phyloP scores from a whole-genome alignment of 805 yeast genomes.

The Dipodascus geniculatus region DNA sequence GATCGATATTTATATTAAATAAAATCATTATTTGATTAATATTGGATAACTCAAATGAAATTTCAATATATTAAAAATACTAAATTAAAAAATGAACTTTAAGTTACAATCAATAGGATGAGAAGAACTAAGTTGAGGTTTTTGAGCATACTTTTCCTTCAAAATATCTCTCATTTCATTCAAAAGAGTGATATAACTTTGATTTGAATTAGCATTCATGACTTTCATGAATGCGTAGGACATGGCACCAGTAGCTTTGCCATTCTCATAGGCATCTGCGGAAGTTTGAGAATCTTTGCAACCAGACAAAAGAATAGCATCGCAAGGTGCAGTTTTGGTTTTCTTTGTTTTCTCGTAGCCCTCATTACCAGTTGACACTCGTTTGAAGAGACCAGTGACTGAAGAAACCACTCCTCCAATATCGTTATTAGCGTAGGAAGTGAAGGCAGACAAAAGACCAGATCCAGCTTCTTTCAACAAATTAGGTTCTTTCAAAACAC shows the following conservation, averaged over 20 bases:
- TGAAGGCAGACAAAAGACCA: constrained; percentile 48
- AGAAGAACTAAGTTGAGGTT: constrained; percentile 69
- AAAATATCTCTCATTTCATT: constrained; percentile 59
- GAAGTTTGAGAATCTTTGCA: constrained; percentile 77
- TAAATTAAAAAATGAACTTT: constrained; percentile 37
- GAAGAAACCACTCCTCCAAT: constrained; percentile 34
- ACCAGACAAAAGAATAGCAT: constrained; percentile 64
- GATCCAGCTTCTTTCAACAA: constrained; percentile 63
- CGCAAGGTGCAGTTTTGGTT: constrained; percentile 62
- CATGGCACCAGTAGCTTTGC: constrained; percentile 74
- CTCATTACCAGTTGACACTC: constrained; percentile 25
- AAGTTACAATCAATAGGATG: constrained; percentile 66
- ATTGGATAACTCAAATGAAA: no score
- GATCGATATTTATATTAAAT: no score
- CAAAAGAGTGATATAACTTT: constrained; percentile 55
- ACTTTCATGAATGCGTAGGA: constrained; percentile 66
- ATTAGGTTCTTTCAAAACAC: constrained; percentile 72
- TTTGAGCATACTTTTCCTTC: constrained; percentile 57
- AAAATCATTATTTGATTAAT: no score
- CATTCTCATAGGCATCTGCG: constrained; percentile 69
- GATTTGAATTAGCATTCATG: constrained; percentile 46
- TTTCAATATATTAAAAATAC: no score
- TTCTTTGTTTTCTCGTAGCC: constrained; percentile 35
- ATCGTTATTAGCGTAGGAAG: constrained; percentile 52
- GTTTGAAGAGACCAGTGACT: constrained; percentile 27